Evolutionary conservation across 2,329 filamentous ascomycete genomes (phyloP), one percentile per base, ranked within the genome.

Genomic region (Penicillium thymicola): DNA sequence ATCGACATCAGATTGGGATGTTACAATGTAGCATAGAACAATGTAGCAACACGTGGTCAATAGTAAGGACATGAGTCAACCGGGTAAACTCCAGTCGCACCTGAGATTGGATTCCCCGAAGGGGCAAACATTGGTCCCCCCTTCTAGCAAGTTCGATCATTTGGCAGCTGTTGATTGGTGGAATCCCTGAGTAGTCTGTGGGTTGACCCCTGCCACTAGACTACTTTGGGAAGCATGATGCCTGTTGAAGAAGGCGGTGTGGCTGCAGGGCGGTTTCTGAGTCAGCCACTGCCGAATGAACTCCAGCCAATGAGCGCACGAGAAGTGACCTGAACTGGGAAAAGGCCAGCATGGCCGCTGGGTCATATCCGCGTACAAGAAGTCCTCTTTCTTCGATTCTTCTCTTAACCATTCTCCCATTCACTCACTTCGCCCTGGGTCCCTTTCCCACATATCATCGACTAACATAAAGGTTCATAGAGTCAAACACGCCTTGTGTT

Each of bases 341-440:
- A 77, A 76, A 77, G 75, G 75, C 73, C 75, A 77, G 70, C 68
- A 71, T 76, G 73, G 74, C 72, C 71, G 70, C 70, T 70, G 67
- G 60, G 65, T 59, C 59, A 64, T 58, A 60, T 68, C 65, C 60
- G 66, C 63, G 69, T 73, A 71, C 68, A 73, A 72, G 69, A 67
- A 65, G 56, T 58, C 58, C 54, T 63, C 57, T 61, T 59, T 49
- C 56, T 60, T 59, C 60, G 46, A 52, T 45, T 58, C 54, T 58
- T 59, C 58, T 58, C 51, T 54, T 56, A 40, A 57, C 52, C 51
- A 52, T 51, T 62, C 62, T 60, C 44, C 58, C 60, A 65, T 60
- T 64, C 59, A 55, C 62, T 63, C 59, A 64, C 38, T 49, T 58
- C 53, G 53, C 48, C 53, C 46, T 62, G 61, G 59, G 58, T 57